Percentiles rank a stretch among this genome's conserved stretches.
phyloP scores from a whole-genome alignment of 306 rosid genomes.

The Lagenaria siceraria region DNA sequence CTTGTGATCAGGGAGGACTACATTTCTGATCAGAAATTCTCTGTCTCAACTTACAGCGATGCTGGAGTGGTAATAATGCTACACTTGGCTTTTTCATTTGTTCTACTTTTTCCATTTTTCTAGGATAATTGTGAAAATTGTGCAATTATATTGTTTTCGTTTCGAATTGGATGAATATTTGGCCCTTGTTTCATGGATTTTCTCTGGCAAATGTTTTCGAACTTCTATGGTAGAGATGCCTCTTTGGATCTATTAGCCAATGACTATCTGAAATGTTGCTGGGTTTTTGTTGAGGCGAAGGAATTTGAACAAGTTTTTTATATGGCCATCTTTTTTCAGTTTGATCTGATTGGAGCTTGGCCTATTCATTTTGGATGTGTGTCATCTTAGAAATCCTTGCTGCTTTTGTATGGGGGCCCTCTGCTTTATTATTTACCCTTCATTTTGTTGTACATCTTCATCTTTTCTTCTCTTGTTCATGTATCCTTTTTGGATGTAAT shows the following conservation, averaged over 20 bases:
- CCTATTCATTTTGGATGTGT: too few relatives aligned
- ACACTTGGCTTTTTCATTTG: not conserved
- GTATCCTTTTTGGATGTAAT: too few relatives aligned
- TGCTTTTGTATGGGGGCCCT: too few relatives aligned
- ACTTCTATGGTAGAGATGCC: not conserved
- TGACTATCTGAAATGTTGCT: not conserved
- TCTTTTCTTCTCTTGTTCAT: too few relatives aligned
- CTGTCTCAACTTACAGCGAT: constrained; percentile 50
- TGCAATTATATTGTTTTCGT: not conserved
- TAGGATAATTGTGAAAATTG: not conserved
- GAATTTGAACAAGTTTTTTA: too few relatives aligned
- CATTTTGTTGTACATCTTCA: too few relatives aligned
- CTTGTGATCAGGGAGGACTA: constrained; percentile 76
- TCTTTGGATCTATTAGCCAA: not conserved
- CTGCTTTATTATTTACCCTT: too few relatives aligned
- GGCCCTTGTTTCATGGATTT: not conserved
- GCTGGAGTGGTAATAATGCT: constrained; percentile 60
- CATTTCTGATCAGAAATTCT: constrained; percentile 64
- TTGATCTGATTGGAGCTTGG: too few relatives aligned
- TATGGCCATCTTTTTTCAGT: too few relatives aligned
- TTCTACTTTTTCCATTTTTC: not conserved
- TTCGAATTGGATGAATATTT: not conserved
- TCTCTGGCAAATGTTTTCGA: not conserved
- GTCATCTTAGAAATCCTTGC: too few relatives aligned
- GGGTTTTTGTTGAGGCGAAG: not conserved